Evolutionary conservation across 306 rosid species (phyloP).

Genomic region (Cucurbita moschata): DNA sequence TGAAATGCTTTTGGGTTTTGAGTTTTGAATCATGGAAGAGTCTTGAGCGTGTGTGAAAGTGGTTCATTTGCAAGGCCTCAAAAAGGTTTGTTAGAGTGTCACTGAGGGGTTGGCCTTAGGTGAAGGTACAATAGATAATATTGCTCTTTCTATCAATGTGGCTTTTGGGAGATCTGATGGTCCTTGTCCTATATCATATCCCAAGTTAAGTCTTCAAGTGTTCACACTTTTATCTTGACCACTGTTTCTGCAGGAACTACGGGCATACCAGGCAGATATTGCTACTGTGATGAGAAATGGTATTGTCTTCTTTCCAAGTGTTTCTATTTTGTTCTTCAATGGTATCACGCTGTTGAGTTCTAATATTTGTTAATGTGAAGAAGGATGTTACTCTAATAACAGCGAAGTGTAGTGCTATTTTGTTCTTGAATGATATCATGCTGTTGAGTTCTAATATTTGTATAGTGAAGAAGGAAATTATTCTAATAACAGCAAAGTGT

Average conservation of each 20-base stretch:
- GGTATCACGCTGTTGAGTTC: not conserved
- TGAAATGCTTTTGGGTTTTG: not conserved
- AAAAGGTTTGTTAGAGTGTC: not conserved
- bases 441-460: too few relatives aligned
- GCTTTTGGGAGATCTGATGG: not conserved
- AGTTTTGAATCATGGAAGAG: constrained; percentile 2
- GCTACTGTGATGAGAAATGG: constrained; percentile 94
- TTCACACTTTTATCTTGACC: not conserved
- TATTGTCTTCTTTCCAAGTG: not conserved
- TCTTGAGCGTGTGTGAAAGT: not conserved
- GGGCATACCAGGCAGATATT: constrained; percentile 95
- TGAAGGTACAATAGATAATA: not conserved
- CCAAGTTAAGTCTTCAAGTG: not conserved
- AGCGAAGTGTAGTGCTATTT: not conserved
- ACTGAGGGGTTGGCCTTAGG: not conserved
- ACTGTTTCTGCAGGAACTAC: constrained; percentile 57
- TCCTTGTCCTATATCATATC: not conserved
- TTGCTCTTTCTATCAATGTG: not conserved
- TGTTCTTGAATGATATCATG: not conserved
- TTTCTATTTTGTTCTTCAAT: not conserved
- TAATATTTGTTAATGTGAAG: not conserved
- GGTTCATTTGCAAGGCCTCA: not conserved
- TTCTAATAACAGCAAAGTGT: not conserved
- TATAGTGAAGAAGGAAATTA: too few relatives aligned
- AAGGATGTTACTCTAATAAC: not conserved